These are phyloP conservation scores for Eimeria praecox DNA, from an alignment of 169 alveolate genomes.

Conservation along the genomic window DNA sequence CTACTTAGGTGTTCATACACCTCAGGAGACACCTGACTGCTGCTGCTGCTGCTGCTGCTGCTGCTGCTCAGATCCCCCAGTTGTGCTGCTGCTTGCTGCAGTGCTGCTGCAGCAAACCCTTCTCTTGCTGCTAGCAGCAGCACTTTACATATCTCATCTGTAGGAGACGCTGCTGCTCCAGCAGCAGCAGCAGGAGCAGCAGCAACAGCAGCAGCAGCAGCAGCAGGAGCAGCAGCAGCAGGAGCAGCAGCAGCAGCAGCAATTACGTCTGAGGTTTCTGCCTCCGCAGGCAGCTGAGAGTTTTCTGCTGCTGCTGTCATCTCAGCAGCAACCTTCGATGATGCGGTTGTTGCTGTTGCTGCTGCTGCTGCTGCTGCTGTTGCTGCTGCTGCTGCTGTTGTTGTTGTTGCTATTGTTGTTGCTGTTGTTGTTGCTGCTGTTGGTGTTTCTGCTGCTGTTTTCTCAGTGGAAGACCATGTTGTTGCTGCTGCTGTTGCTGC, in stretches of 20 bases:
- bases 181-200: conserved; percentile 16
- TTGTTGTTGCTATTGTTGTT: background rate
- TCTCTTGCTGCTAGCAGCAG: conserved; percentile 5
- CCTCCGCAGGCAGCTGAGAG: background rate
- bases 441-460: background rate
- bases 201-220: conserved; percentile 9
- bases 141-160: background rate
- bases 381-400: background rate
- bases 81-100: conserved; percentile 30
- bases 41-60: conserved; percentile 33
- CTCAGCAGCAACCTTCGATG: no score
- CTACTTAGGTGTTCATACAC: background rate
- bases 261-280: background rate
- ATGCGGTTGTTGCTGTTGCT: background rate
- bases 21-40: background rate
- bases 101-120: conserved; percentile 19
- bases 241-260: conserved; percentile 24
- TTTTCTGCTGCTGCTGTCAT: background rate
- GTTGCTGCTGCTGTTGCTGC: conserved; percentile 5
- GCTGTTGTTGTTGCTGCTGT: background rate
- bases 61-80: background rate
- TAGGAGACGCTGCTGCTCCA: background rate
- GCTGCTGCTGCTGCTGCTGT: background rate
- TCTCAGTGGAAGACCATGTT: background rate
- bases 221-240: conserved; percentile 22